A percentile compares a stretch with the other conserved stretches of the same genome.
Evolutionary conservation across 306 rosid species (phyloP).

Genomic region (Trichosanthes cucumerina): DNA sequence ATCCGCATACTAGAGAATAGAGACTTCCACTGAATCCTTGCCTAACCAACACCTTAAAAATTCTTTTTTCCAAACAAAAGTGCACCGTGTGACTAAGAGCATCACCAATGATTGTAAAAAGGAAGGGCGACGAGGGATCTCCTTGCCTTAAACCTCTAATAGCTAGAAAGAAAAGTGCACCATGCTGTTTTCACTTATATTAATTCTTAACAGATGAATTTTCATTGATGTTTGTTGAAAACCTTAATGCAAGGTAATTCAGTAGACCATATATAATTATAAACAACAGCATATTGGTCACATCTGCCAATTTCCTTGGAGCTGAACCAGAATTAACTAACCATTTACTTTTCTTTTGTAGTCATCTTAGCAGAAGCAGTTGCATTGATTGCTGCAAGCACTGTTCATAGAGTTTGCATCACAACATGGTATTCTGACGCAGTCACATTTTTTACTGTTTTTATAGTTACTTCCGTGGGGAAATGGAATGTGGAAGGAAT

Average conservation of each 20-base stretch:
- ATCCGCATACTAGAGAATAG: no score
- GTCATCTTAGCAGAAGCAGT: slow-evolving; percentile 64
- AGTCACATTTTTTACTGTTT: neutral
- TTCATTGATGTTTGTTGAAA: neutral
- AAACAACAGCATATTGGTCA: neutral
- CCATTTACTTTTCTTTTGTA: slow-evolving; percentile 20
- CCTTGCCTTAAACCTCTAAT: no score
- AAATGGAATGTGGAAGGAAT: slow-evolving; percentile 3
- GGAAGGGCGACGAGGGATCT: no score
- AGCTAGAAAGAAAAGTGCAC: no score
- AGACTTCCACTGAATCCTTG: no score
- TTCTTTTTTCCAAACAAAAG: no score
- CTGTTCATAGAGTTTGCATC: slow-evolving; percentile 83
- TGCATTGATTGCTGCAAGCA: slow-evolving; percentile 86
- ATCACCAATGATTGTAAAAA: no score
- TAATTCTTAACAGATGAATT: neutral
- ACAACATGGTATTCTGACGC: slow-evolving; percentile 63
- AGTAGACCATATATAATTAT: neutral
- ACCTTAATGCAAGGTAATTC: neutral
- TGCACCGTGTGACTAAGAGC: no score
- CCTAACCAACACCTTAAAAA: no score
- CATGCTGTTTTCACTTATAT: neutral
- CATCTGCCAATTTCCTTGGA: neutral
- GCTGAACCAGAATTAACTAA: neutral
- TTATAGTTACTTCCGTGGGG: neutral